Evolutionary conservation across 2,329 filamentous ascomycete genomes (phyloP).

Genomic region (Colletotrichum acutatum): DNA sequence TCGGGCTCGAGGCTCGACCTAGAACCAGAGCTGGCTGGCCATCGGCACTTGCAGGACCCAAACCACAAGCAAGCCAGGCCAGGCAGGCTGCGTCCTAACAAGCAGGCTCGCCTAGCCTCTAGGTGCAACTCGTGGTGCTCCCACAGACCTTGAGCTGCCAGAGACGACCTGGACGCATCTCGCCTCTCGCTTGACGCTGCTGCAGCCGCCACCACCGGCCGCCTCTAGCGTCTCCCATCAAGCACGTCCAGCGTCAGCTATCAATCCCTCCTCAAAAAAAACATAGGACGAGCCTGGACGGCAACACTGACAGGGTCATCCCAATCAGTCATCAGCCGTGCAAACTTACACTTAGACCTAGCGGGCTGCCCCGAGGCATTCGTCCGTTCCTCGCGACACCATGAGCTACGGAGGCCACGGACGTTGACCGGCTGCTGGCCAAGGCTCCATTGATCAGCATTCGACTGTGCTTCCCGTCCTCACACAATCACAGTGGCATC

Average conservation of each 20-base stretch:
- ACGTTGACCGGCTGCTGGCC: conserved; percentile 28
- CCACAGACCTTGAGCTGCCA: conserved; percentile 8
- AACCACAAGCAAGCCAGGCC: not conserved
- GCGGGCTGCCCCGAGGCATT: conserved; percentile 25
- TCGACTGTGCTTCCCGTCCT: conserved; percentile 21
- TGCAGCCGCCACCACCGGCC: conserved; percentile 34
- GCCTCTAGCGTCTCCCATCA: conserved; percentile 19
- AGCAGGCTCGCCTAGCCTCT: not conserved
- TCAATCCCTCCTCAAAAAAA: not conserved
- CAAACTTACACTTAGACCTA: not conserved
- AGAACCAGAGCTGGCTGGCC: conserved; percentile 7
- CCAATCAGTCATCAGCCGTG: conserved; percentile 18
- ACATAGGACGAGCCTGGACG: not conserved
- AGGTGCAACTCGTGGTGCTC: not conserved
- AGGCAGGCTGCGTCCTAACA: not conserved
- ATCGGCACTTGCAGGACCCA: not conserved
- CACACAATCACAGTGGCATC: not conserved
- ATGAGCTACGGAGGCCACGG: conserved; percentile 16
- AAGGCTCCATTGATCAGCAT: conserved; percentile 21
- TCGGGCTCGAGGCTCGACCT: not conserved
- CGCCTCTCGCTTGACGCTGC: conserved; percentile 30
- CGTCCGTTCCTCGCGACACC: conserved; percentile 25
- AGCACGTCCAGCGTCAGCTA: conserved; percentile 6
- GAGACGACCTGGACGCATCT: not conserved
- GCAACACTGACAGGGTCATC: not conserved